Base-by-base conservation (phyloP, 345 rosid genomes). In the Hypericum androsaemum region DNA sequence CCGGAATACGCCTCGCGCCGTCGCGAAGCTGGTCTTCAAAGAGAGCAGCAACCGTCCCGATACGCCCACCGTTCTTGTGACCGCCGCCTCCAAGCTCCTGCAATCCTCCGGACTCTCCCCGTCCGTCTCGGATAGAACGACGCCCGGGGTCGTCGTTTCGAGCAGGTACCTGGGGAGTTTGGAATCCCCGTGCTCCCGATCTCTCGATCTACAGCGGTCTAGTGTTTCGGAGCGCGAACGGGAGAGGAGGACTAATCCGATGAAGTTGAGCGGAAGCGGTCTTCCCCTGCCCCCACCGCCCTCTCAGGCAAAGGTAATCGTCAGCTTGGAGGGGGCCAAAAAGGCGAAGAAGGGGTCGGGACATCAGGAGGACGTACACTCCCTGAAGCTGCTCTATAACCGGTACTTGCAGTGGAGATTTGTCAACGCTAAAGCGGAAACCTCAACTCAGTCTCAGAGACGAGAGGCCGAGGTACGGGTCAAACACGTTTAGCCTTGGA, bases 381-480 rank as follows among this genome's bases (percentile, higher is more conserved):
- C 79, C 46, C 66, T 90, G 39, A 84, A 64, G 47, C 47, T 84
- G 75, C 74, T 87, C n/a, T 78, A 84, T 49, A 87, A 82, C 47
- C 82, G 76, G n/a, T 69, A 76, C 59, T 65, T 87, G 58, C 96
- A 84, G 61, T 90, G 96, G 98, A 76, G 89, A 66, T 84, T 67
- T 43, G 87, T 81, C n/a, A 90, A 86, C 16, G 90, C 92, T 2
- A 86, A 84, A 62, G 81, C 85, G 17, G 82, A 68, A 58, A 58
- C 62, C 22, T 70, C 78, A n/a, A 52, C 64, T 38, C 71, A 66
- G 39, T 44, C 81, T 61, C 96, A 84, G 65, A 80, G 62, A 64
- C 43, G 70, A 67, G 81, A 80, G 69, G 75, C 81, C 2, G 85
- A 90, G 94, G 98, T 86, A 47, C 55, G 72, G n/a, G n/a, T n/a